Evolutionary conservation across 2,329 filamentous ascomycete species (phyloP), one percentile per base, ranked within the genome.

Genomic region (Amylocarpus encephaloides): DNA sequence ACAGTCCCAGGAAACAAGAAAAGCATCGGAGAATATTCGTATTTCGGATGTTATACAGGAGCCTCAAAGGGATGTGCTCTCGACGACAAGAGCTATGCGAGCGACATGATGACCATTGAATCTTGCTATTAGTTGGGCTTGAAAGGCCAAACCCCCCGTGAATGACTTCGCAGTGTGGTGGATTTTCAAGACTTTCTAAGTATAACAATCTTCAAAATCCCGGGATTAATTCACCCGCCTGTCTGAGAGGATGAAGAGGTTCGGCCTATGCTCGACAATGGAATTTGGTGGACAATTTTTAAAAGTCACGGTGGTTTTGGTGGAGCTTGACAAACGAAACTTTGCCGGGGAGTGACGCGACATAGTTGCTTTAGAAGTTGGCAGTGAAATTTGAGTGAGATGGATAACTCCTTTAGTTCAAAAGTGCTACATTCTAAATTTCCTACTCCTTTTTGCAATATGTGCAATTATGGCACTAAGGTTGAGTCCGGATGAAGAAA

Each of bases 61-160:
- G 50, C 58, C 4, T 56, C 55, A 12, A 49, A 35, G 18, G 54
- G 44, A 4, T 50, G 63, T 6, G 58, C 62, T 9, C 51, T 65
- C 46, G 35, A 49, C 18, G 41, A 34, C 13, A 48, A 53, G 12
- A 54, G 49, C 10, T 48, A 47, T 19, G 55, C 55, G n/a, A 50
- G 48, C 30, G 52, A 61, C 40, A 43, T 42, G n/a, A 64, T 66
- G 63, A 62, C 62, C 5, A 50, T 65, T 46, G 60, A 67, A 43
- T 54, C 49, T n/a, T 68, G 66, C 43, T 52, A 51, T 6, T 41
- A 55, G 56, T 33, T 67, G 22, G 4, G 22, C 22, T 26, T 66
- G 43, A 62, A 65, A 38, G 56, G 39, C 32, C 41, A 45, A 30
- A 52, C 35, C 22, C 22, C 15, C 22, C 22, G 22, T 26, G 4